Conservation (phyloP, 2,329 filamentous ascomycete species). For the Periconia sp. region DNA sequence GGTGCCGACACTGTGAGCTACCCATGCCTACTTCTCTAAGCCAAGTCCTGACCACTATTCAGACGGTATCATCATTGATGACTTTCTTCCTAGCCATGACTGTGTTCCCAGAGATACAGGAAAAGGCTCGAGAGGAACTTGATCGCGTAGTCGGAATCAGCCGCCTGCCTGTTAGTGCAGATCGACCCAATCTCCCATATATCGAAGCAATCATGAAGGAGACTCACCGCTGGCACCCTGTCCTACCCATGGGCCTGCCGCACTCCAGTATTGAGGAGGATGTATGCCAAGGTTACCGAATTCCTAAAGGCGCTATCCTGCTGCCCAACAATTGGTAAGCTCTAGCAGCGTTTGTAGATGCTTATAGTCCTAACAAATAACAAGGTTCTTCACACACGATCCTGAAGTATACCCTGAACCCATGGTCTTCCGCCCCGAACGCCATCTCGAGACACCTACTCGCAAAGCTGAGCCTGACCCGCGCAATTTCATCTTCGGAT, state of each 20-base stretch:
- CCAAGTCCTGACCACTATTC: background rate
- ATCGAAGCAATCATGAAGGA: constrained; percentile 42
- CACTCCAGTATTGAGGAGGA: constrained; percentile 43
- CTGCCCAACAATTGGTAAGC: constrained; percentile 46
- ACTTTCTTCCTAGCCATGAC: constrained; percentile 60
- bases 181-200: constrained; percentile 50
- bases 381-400: constrained; percentile 50
- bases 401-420: constrained; percentile 44
- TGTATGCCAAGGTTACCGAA: constrained; percentile 44
- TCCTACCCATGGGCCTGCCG: constrained; percentile 38
- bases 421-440: constrained; percentile 51
- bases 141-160: constrained; percentile 55
- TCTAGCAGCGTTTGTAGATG: too few species aligned
- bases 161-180: constrained; percentile 55
- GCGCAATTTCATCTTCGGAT: constrained; percentile 43
- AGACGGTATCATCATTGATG: constrained; percentile 50
- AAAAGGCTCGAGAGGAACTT: constrained; percentile 55
- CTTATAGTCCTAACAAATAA: too few species aligned
- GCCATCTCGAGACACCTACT: constrained; percentile 43
- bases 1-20: constrained; percentile 50
- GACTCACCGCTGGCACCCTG: constrained; percentile 51
- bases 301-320: constrained; percentile 49
- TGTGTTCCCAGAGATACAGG: constrained; percentile 55
- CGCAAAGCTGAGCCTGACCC: constrained; percentile 48
- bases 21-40: background rate